Percentiles rank a stretch among this genome's conserved stretches.
These are phyloP conservation scores for Paracamarosporium sp. DNA, from an alignment of 2,329 filamentous ascomycete species.

Conservation along the genomic window DNA sequence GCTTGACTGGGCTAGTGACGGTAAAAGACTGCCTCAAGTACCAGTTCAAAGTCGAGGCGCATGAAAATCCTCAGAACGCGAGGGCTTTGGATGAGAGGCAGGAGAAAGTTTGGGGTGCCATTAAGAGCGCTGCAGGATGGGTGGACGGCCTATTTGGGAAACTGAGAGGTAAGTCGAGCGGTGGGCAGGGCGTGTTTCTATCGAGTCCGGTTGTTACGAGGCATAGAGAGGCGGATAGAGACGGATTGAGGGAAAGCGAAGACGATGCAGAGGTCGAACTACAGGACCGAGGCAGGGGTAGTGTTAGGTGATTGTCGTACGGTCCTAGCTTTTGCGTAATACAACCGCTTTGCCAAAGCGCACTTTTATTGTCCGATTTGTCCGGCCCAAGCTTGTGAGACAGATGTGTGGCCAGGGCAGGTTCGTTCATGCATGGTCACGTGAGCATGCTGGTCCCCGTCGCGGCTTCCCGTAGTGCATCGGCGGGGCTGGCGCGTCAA, in stretches of 20 bases:
- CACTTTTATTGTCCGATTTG: neutral
- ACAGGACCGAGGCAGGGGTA: slow-evolving; percentile 24
- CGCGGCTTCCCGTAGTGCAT: neutral
- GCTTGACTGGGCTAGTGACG: slow-evolving; percentile 84
- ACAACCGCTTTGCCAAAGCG: neutral
- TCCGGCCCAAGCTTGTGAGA: slow-evolving; percentile 12
- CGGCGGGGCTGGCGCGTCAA: neutral
- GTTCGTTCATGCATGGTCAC: slow-evolving; percentile 11
- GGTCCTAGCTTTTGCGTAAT: neutral
- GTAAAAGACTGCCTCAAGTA: slow-evolving; percentile 98
- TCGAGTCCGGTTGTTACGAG: slow-evolving; percentile 25
- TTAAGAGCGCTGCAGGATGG: slow-evolving; percentile 26
- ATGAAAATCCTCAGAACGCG: slow-evolving; percentile 66
- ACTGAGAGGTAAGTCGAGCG: slow-evolving; percentile 22
- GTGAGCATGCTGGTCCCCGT: slow-evolving; percentile 1
- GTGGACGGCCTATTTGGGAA: slow-evolving; percentile 23
- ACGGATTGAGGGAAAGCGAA: slow-evolving; percentile 12
- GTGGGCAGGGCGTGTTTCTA: slow-evolving; percentile 32
- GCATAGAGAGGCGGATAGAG: slow-evolving; percentile 14
- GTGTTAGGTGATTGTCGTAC: slow-evolving; percentile 8
- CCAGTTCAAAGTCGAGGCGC: slow-evolving; percentile 93
- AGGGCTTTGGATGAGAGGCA: slow-evolving; percentile 31
- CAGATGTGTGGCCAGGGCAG: neutral
- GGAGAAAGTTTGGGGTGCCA: slow-evolving; percentile 33
- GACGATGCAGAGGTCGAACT: slow-evolving; percentile 28